A percentile compares a stretch with the other conserved stretches of the same genome.
phyloP scores from a whole-genome alignment of 257 asterid species.

The Solanum bulbocastanum region DNA sequence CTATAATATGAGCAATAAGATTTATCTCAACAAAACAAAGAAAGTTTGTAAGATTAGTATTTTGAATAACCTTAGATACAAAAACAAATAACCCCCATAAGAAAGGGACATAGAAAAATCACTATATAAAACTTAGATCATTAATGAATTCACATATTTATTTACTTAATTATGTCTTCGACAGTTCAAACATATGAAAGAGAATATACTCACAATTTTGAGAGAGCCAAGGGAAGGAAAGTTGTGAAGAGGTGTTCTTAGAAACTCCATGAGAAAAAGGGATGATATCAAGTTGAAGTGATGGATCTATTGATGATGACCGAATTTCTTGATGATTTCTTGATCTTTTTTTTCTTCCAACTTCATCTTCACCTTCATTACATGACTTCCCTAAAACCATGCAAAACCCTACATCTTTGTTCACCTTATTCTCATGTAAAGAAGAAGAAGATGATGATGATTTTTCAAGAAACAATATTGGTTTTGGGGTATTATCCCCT shows the following conservation, averaged over 20 bases:
- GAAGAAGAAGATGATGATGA: not conserved
- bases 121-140: not conserved
- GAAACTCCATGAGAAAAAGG: slow-evolving; percentile 49
- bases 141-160: not conserved
- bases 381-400: slow-evolving; percentile 30
- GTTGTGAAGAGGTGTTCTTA: slow-evolving; percentile 10
- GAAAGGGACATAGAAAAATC: not conserved
- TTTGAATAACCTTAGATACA: not conserved
- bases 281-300: slow-evolving; percentile 78
- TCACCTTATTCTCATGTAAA: slow-evolving; percentile 7
- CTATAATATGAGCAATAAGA: not conserved
- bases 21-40: not conserved
- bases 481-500: slow-evolving; percentile 43
- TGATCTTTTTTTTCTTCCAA: not conserved
- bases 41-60: not conserved
- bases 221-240: slow-evolving; percentile 60
- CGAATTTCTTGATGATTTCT: not conserved
- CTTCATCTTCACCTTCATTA: not conserved
- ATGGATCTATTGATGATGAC: slow-evolving; percentile 43
- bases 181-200: not conserved
- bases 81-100: not conserved
- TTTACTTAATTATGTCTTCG: not conserved
- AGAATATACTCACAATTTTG: slow-evolving; percentile 29
- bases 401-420: slow-evolving; percentile 68
- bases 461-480: slow-evolving; percentile 36